Base-by-base conservation (phyloP, 1,284 basidiomycete species). In the Lignosus rhinocerotis region DNA sequence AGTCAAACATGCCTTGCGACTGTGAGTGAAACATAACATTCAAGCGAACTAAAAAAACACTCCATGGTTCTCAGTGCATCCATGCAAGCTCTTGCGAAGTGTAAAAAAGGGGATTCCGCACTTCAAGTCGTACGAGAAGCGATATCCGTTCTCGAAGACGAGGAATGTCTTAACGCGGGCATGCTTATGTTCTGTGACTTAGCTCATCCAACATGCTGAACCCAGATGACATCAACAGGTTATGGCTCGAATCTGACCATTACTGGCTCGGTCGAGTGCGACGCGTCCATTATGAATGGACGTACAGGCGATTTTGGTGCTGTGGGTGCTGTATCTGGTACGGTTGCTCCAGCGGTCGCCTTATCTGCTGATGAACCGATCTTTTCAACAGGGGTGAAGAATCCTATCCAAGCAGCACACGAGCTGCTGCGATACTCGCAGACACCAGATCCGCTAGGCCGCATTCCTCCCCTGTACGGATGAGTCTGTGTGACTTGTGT, bases 171-270 rank as follows among this genome's bases (percentile, higher is more conserved):
- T 46, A 92, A 92, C 64, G 88, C 89, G 69, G 88, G 87, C 86
- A 53, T 39, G 56, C 48, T 17, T 14, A 39, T n/a, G n/a, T n/a
- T n/a, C n/a, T 39, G 36, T 30, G 44, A 51, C 44, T 33, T 45
- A 38, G 34, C 32, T 44, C 3, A 25, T 2, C 25, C 25, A 25
- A 25, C 25, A 25, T 30, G 1, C 30, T 34, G 6, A 12, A 10
- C 31, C 25, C 50, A 9, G 11, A 5, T 25, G 25, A 25, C 25
- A 2, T 25, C 25, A 25, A 25, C 55, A 87, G 89, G 89, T 0
- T 84, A 80, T 60, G 90, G 90, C 6, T 88, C 90, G 1, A 92
- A 92, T 70, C 73, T 92, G 42, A 91, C 88, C 0, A 62, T 85
- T 7, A 75, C 80, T 19, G 89, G 90, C 9, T 75, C 72, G 2